Base-by-base conservation (phyloP, 345 rosid genomes). In the Anastatica hierochuntica region DNA sequence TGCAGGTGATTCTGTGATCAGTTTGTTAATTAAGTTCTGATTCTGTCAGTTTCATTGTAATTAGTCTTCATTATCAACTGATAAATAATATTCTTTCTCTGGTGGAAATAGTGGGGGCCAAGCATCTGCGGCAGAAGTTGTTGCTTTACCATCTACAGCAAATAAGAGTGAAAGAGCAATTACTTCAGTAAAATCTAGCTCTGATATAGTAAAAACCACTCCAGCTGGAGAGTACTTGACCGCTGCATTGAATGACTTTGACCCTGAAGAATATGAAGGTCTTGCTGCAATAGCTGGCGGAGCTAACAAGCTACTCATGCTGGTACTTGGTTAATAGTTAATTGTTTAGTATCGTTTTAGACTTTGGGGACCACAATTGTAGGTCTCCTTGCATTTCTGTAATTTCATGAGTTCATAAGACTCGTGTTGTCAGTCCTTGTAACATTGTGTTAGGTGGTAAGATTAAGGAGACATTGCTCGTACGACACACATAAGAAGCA, bases 191-290 rank as follows among this genome's bases (percentile, higher is more conserved):
- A 90, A 81, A 74, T 38, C 81, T 53, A 69, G 74, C 45, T 61
- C 81, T 1, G 85, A 84, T 19, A 72, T 68, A 72, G 76, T 78
- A 49, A 92, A 83, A 74, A 78, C 88, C 48, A 92, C 98, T 6
- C 98, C 98, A 14, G 95, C 97, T 1, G 95, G 97, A 73, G 98
- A 92, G 53, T 92, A 92, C 73, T 74, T 92, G 70, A 92, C 97
- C 29, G 75, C 95, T 58, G 90, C 98, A 45, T 71, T 92, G 56
- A 81, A 83, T 74, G 97, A 85, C 69, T 92, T 88, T 46, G 97
- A 92, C 70, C 98, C 97, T 17, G 94, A 88, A 11, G 94, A 92
- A 52, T 78, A 78, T 65, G 99, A 85, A 64, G 76, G 95, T 60
- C 74, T 85, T 70, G 99, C 97, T 72, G 95, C 97, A 27, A 77